phyloP scores from a whole-genome alignment of 495 filamentous ascomycete species.

The Hypoxylon fuscum region DNA sequence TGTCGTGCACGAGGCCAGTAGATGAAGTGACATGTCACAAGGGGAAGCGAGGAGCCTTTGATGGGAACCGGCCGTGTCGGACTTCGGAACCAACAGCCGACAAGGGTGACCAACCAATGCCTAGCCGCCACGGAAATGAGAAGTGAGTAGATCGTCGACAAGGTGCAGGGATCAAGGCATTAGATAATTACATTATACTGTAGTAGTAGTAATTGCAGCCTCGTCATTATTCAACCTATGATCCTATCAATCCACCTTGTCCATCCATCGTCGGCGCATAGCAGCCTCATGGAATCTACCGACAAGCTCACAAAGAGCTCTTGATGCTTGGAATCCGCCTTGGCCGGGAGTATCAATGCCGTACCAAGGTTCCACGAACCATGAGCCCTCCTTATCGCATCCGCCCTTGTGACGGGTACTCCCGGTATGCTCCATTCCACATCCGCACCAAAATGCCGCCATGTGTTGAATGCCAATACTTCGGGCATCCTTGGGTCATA shows the following conservation, averaged over 20 bases:
- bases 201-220: slow-evolving; percentile 31
- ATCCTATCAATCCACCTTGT: slow-evolving; percentile 45
- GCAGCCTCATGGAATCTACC: slow-evolving; percentile 43
- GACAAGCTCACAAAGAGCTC: slow-evolving; percentile 48
- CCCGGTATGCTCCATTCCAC: slow-evolving; percentile 47
- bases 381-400: slow-evolving; percentile 45
- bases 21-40: slow-evolving; percentile 38
- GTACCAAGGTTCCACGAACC: slow-evolving; percentile 45
- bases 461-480: slow-evolving; percentile 46
- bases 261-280: slow-evolving; percentile 46
- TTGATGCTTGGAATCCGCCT: slow-evolving; percentile 38
- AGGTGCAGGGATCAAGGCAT: slow-evolving; percentile 37
- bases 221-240: slow-evolving; percentile 43
- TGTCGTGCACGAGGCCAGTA: slow-evolving; percentile 33
- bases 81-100: slow-evolving; percentile 31
- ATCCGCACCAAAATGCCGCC: slow-evolving; percentile 49
- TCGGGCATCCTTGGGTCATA: slow-evolving; percentile 47
- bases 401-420: slow-evolving; percentile 42
- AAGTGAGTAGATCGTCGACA: slow-evolving; percentile 41
- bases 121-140: slow-evolving; percentile 40
- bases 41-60: slow-evolving; percentile 14
- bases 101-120: slow-evolving; percentile 37
- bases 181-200: slow-evolving; percentile 43
- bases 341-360: slow-evolving; percentile 45
- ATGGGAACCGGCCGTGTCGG: slow-evolving; percentile 29